These are phyloP conservation scores for Wallemia mellicola DNA, from an alignment of 1,284 basidiomycete genomes.

Conservation along the genomic window DNA sequence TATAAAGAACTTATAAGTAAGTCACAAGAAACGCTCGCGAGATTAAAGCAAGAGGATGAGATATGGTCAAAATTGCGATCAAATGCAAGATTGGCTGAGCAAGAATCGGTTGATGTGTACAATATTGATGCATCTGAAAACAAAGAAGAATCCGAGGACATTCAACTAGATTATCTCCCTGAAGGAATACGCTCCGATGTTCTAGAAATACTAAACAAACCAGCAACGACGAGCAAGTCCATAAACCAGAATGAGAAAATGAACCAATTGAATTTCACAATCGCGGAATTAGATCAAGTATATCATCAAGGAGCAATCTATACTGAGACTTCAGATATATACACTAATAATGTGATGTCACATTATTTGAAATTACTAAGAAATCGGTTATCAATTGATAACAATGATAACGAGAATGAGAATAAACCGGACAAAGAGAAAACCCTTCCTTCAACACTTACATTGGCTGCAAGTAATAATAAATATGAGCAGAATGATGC, in stretches of 20 bases:
- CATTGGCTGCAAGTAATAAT: background rate
- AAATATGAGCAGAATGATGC: background rate
- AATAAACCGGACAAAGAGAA: background rate
- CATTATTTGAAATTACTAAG: background rate
- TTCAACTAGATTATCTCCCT: background rate
- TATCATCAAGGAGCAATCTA: background rate
- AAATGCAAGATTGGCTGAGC: background rate
- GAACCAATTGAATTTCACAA: background rate
- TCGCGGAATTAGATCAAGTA: background rate
- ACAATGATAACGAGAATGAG: background rate
- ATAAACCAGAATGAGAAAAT: background rate
- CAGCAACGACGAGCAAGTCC: background rate
- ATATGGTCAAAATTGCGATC: background rate
- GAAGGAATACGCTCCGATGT: background rate
- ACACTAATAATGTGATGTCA: background rate
- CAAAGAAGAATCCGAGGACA: background rate
- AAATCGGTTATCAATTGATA: background rate
- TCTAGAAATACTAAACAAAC: background rate
- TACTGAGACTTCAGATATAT: background rate
- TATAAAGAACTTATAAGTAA: background rate
- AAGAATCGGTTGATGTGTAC: background rate
- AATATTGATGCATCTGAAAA: background rate
- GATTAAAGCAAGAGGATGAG: background rate
- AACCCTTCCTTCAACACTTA: background rate
- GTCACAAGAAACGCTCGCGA: background rate